Conservation (phyloP, 2,329 filamentous ascomycete genomes). For the Fusarium pseudocircinatum region DNA sequence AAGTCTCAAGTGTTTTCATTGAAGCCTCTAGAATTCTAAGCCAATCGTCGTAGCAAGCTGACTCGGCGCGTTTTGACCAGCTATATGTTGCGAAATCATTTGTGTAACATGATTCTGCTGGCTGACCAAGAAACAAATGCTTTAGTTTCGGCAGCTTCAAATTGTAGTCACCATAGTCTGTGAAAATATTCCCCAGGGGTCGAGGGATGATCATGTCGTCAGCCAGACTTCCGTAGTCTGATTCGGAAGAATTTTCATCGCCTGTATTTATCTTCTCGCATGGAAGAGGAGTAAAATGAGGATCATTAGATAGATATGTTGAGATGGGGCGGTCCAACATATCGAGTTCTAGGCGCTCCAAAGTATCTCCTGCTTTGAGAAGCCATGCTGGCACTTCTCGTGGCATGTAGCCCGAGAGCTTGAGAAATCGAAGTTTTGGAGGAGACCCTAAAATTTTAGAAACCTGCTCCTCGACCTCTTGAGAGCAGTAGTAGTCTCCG, state of each 20-base stretch:
- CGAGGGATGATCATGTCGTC: neutral
- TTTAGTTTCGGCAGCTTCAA: neutral
- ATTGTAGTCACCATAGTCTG: accelerated
- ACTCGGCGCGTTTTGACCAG: constrained; percentile 6
- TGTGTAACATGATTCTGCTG: neutral
- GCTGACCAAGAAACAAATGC: neutral
- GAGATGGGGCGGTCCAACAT: constrained; percentile 20
- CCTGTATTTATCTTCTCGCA: neutral
- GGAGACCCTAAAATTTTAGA: neutral
- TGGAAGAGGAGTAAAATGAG: neutral
- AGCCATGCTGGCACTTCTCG: constrained; percentile 13
- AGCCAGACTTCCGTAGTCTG: neutral
- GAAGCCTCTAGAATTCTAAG: neutral
- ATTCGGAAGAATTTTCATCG: neutral
- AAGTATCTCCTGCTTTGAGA: neutral
- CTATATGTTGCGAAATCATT: neutral
- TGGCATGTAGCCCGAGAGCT: constrained; percentile 20
- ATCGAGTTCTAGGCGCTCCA: constrained; percentile 24
- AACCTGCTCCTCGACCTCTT: accelerated
- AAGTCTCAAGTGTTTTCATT: neutral
- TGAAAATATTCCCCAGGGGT: neutral
- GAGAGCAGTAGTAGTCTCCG: neutral
- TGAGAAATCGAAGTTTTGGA: constrained; percentile 9
- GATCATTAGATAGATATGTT: accelerated
- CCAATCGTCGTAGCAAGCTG: constrained; percentile 3